Percentiles rank a stretch among this genome's conserved stretches.
Evolutionary conservation across 1,284 basidiomycete genomes (phyloP).

Genomic region (Apiotrichum gamsii): DNA sequence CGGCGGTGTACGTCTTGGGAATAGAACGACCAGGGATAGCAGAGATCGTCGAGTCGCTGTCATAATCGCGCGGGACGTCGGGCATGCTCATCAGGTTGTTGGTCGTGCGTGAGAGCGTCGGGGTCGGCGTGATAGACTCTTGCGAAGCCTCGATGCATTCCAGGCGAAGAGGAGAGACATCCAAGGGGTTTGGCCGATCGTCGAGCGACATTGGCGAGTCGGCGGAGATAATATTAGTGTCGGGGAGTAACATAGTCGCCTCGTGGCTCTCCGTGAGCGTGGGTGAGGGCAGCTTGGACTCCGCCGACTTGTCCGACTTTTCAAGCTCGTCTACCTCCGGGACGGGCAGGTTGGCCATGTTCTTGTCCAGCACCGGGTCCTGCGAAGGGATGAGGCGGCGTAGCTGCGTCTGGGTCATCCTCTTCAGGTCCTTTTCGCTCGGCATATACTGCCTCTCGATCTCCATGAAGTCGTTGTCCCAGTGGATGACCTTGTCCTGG

Average conservation of each 20-base stretch:
- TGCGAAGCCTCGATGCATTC: background rate
- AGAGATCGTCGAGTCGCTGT: conserved; percentile 87
- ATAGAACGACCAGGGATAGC: conserved; percentile 48
- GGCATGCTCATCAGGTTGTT: conserved; percentile 37
- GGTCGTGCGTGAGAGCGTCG: conserved; percentile 7
- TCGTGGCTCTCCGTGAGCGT: background rate
- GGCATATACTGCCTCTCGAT: conserved; percentile 51
- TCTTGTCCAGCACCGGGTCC: conserved; percentile 43
- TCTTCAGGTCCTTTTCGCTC: conserved; percentile 45
- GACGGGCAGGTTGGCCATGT: conserved; percentile 53
- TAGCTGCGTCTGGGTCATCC: conserved; percentile 47
- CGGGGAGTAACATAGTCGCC: background rate
- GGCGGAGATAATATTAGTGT: background rate
- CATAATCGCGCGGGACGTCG: conserved; percentile 50
- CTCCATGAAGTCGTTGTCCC: conserved; percentile 60
- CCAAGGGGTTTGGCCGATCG: background rate
- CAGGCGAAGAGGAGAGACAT: no score
- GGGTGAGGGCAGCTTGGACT: conserved; percentile 3
- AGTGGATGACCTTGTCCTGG: conserved; percentile 93
- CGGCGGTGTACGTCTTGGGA: background rate
- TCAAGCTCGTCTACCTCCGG: conserved; percentile 70
- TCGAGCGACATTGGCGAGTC: conserved; percentile 7
- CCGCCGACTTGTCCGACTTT: background rate
- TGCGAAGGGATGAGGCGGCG: conserved; percentile 53
- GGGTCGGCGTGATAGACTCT: conserved; percentile 12